phyloP scores from a whole-genome alignment of 768 basidiomycete genomes.

The Mrakia gelida region DNA sequence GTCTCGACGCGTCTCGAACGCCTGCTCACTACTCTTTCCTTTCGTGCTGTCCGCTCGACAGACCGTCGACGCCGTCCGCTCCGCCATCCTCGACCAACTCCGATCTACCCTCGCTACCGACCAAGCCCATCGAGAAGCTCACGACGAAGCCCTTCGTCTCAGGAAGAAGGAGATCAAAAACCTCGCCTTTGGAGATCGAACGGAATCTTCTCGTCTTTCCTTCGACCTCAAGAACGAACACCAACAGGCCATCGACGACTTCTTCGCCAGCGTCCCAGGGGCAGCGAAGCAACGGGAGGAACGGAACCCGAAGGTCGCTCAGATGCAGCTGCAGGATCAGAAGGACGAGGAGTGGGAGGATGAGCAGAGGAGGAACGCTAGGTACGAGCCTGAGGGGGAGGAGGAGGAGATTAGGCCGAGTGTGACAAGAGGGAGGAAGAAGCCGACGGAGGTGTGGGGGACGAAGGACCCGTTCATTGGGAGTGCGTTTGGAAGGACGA shows the following conservation, averaged over 20 bases:
- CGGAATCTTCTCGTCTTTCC: neutral
- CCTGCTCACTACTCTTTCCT: neutral
- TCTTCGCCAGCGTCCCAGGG: neutral
- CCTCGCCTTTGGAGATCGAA: neutral
- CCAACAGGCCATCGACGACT: neutral
- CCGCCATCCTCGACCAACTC: conserved; percentile 14
- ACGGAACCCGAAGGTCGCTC: neutral
- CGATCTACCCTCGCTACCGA: conserved; percentile 7
- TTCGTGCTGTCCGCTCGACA: neutral
- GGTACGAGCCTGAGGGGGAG: neutral
- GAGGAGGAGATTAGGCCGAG: neutral
- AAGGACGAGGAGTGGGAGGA: neutral
- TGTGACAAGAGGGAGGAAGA: neutral
- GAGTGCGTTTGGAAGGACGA: conserved; percentile 10
- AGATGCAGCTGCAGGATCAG: neutral
- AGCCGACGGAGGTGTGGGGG: neutral
- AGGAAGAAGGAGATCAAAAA: neutral
- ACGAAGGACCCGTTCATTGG: conserved; percentile 9
- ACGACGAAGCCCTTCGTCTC: neutral
- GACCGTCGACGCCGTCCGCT: conserved; percentile 22
- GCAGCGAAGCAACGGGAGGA: neutral
- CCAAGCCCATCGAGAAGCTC: neutral
- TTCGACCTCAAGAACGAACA: neutral
- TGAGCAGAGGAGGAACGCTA: neutral
- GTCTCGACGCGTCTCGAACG: no score